Base-by-base conservation (phyloP, 2,329 filamentous ascomycete species). In the Metarhizium rileyi region DNA sequence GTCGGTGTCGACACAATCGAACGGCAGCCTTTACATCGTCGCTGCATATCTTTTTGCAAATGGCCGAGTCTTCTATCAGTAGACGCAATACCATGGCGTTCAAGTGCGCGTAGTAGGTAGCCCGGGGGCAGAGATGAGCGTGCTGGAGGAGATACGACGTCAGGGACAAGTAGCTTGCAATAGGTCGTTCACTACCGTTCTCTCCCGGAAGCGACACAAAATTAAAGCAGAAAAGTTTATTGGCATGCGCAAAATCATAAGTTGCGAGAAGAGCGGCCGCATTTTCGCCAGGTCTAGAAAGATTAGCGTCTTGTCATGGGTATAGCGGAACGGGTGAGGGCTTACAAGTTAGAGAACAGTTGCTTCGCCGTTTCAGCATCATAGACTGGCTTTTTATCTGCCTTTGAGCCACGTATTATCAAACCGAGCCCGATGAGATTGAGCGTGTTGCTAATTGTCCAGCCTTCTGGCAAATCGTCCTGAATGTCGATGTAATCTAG, bases 101-200 rank as follows among this genome's bases (percentile, higher is more conserved):
- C 23, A 95, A 76, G 58, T 94, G 84, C 2, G 88, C 84, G 66
- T 98, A 98, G 53, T 87, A 76, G 1, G 87, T 81, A 12, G 87
- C 81, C 54, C 93, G 80, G 27, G 75, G 66, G 3, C 89, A 94
- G 20, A 93, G 81, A 66, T 96, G 86, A 2, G 93, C 90, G 68
- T 98, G 91, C 59, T 96, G 90, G 45, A 95, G 79, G 28, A 97
- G 77, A 66, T 98, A 98, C 3, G 91, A 97, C 3, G 87, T 87
- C 41, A 95, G 74, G 0, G 91, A 97, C 26, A 97, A 71, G 62
- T 91, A 94, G 57, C 80, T 83, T 44, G 85, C 81, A 54, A 98
- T 83, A 0, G 90, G 86, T 1, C 84, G 78, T 59, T 91, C 83
- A 45, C 80, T 74, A 40, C 75, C 79, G 57, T 84, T 84, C 45